Base-by-base conservation (phyloP, 306 rosid genomes). In the Lagenaria siceraria region DNA sequence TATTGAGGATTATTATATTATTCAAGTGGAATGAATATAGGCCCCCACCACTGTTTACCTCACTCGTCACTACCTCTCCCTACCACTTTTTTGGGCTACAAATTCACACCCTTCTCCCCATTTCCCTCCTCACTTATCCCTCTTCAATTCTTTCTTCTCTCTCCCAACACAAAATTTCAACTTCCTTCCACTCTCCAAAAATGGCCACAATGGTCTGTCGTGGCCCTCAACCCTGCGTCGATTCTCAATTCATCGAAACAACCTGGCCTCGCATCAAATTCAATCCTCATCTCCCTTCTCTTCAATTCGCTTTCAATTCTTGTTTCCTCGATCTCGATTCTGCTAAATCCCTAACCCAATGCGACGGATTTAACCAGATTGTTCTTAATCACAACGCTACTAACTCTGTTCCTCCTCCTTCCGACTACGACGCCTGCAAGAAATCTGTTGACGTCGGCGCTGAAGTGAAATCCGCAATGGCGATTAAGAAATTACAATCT, bases 161-260 rank as follows among this genome's bases (percentile, higher is more conserved):
- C 55, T 4, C 8, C 10, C 21, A 5, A 13, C 43, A 17, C 54
- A 49, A 49, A 49, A 36, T 8, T 22, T 42, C 25, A 69, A 12
- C 38, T 35, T 66, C 58, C 60, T 10, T 61, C 27, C 27, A 29
- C 72, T 46, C 36, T 42, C 77, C 24, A 43, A 94, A 1, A 53
- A 53, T 94, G 98, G 90, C 96, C 52, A 91, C 98, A 70, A 87
- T 90, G 71, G 88, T 94, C 35, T 85, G 72, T 51, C 92, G 78
- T 36, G 84, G 91, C 31, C 81, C 85, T 62, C 92, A 89, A 70
- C 66, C 93, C 42, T 85, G 85, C 75, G 81, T 88, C 3, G 97
- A 90, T 11, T 71, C 98, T 78, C 96, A 78, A 14, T 53, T 86
- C 5, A 81, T 85, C 1, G 97, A 93, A 74, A 78, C 97, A 25